phyloP scores from a whole-genome alignment of 208 protist species.

The Trichomonas vaginalis region DNA sequence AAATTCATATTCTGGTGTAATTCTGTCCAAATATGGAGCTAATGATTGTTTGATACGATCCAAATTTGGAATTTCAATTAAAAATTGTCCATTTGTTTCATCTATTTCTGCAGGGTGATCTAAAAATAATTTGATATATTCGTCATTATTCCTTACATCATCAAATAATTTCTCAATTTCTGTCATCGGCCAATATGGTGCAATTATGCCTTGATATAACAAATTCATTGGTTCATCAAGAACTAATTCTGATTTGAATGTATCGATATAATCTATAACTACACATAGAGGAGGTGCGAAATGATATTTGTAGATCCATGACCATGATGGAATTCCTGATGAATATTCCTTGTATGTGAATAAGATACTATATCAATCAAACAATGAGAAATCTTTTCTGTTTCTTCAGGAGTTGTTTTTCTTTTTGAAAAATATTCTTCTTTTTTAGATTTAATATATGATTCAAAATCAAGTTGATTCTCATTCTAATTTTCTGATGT shows the following conservation, averaged over 20 bases:
- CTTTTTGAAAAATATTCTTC: not conserved
- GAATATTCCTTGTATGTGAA: not conserved
- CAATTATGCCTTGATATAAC: not conserved
- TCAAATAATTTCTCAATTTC: not conserved
- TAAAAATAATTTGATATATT: not conserved
- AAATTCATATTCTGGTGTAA: not conserved
- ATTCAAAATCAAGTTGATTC: not conserved
- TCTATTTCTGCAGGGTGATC: not conserved
- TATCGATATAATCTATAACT: not conserved
- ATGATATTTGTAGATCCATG: not conserved
- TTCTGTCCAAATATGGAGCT: not conserved
- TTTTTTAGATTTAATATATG: not conserved
- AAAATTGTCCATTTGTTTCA: not conserved
- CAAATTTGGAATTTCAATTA: not conserved
- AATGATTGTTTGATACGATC: not conserved
- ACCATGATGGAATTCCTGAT: not conserved
- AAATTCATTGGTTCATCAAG: not conserved
- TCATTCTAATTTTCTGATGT: no score
- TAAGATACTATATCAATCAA: not conserved
- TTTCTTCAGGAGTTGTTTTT: not conserved
- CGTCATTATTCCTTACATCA: not conserved
- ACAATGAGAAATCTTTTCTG: not conserved
- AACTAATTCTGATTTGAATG: not conserved
- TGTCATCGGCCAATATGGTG: not conserved
- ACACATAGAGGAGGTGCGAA: not conserved